Conservation (phyloP, 1,139 yeast species). For the Saccharomyces hybrid region DNA sequence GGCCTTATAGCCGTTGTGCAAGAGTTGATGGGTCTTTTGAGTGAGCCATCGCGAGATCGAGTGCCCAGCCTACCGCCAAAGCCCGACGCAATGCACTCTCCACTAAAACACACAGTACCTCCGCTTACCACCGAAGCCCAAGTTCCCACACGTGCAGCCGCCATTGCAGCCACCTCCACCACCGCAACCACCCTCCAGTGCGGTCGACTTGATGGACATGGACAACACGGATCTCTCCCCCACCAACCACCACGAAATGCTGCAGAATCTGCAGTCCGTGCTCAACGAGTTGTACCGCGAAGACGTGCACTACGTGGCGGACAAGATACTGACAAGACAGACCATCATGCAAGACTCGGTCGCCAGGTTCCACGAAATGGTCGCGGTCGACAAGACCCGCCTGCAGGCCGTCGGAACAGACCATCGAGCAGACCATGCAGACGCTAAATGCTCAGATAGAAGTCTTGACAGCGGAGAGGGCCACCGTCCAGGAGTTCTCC, state of each 20-base stretch:
- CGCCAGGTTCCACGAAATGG: not conserved
- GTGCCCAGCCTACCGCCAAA: not conserved
- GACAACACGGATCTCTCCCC: constrained; percentile 5
- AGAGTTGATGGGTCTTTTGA: constrained; percentile 4
- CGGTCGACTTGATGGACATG: not conserved
- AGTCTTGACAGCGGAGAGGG: constrained; percentile 4
- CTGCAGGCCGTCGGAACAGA: not conserved
- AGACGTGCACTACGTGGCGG: not conserved
- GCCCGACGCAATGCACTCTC: not conserved
- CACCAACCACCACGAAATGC: constrained; percentile 3
- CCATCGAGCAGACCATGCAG: not conserved
- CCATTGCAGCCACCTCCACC: constrained; percentile 4
- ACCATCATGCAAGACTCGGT: not conserved
- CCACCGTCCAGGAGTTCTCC: constrained; percentile 3
- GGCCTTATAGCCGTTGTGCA: constrained; percentile 38
- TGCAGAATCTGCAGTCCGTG: not conserved
- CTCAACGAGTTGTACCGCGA: not conserved
- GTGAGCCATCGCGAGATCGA: not conserved
- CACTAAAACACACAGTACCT: not conserved
- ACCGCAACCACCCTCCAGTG: not conserved
- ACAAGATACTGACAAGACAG: not conserved
- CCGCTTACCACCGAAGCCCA: not conserved
- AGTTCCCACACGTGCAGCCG: constrained; percentile 13
- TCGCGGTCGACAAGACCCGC: not conserved
- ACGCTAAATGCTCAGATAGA: constrained; percentile 6